A percentile compares a stretch with the other conserved stretches of the same genome.
Evolutionary conservation across 2,329 filamentous ascomycete genomes (phyloP).

Genomic region (Diaporthe australafricana): DNA sequence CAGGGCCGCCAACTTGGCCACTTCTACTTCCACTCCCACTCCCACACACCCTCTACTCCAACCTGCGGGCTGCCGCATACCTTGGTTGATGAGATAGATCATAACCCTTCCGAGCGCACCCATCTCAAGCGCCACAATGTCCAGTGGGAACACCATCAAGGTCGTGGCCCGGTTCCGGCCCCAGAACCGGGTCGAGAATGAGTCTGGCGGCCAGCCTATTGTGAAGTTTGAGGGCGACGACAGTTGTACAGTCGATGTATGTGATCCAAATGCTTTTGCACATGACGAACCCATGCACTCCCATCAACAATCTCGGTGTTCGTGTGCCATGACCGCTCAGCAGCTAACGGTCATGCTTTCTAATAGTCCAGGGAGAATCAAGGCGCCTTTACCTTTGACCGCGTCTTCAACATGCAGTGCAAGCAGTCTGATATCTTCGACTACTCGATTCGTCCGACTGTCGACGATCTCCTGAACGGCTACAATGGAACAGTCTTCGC

Average conservation of each 20-base stretch:
- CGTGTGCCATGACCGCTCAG: not conserved
- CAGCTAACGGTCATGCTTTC: constrained; percentile 1
- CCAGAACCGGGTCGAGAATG: constrained; percentile 94
- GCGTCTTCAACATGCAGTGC: constrained; percentile 95
- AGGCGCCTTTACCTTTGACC: constrained; percentile 94
- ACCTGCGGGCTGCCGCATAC: constrained; percentile 34
- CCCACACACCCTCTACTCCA: constrained; percentile 11
- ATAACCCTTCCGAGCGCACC: constrained; percentile 40
- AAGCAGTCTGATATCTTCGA: constrained; percentile 95
- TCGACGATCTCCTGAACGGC: constrained; percentile 97
- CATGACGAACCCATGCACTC: not conserved
- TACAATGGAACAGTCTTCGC: constrained; percentile 99
- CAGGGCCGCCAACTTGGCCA: constrained; percentile 35
- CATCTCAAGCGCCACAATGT: constrained; percentile 58
- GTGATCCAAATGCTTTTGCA: constrained; percentile 46
- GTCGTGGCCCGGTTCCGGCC: constrained; percentile 98
- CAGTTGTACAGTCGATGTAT: constrained; percentile 86
- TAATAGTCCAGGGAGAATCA: constrained; percentile 81
- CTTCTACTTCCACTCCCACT: constrained; percentile 20
- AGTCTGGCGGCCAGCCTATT: constrained; percentile 90
- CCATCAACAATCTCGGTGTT: not conserved
- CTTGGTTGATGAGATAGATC: constrained; percentile 44
- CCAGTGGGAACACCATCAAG: constrained; percentile 76
- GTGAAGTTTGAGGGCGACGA: constrained; percentile 90
- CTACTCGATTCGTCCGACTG: constrained; percentile 94